Evolutionary conservation across 345 rosid species (phyloP), one percentile per base, ranked within the genome.

Genomic region (Geranium rotundifolium): DNA sequence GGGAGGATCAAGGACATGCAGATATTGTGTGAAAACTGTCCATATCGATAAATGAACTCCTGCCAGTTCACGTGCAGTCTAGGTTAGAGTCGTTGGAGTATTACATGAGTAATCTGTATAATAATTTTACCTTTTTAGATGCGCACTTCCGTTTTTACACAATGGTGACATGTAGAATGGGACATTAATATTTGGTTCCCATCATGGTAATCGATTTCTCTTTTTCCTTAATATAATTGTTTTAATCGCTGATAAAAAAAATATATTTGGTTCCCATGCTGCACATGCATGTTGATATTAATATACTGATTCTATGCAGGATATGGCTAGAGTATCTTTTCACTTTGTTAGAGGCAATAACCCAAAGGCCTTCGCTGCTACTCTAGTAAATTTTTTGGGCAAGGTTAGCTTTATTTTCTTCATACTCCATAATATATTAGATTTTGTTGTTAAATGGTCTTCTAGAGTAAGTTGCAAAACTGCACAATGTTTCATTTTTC

Each of bases 321-420:
- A 93, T 76, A 93, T 93, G 95, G 79, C 84, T 57, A 77, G 76
- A 68, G 82, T 93, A 59, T 83, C 95, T 37, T 72, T 76, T 73
- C 97, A 93, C 83, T 93, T 83, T 83, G 91, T 87, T 58, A 82
- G 90, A 82, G 96, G 95, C 65, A 77, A 88, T 65, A 69, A 82
- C 68, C 85, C 81, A 9, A 69, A 76, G 74, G 84, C 83, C 77
- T 87, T 93, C 65, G 95, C 96, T 3, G 78, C 86, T 54, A 83
- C 82, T 67, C 70, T 93, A 66, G 72, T 87, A 65, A 84, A 76
- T 79, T 93, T 92, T 68, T 85, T 84, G 92, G 87, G 86, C 72
- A 88, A 83, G 97, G 97, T 88, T 64, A 73, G 89, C 62, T 62
- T 60, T 19, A 20, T 63, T 56, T 56, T 29, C 58, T 57, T 7